Evolutionary conservation across 768 basidiomycete genomes (phyloP), one percentile per base, ranked within the genome.

Genomic region (Suillus americanus): DNA sequence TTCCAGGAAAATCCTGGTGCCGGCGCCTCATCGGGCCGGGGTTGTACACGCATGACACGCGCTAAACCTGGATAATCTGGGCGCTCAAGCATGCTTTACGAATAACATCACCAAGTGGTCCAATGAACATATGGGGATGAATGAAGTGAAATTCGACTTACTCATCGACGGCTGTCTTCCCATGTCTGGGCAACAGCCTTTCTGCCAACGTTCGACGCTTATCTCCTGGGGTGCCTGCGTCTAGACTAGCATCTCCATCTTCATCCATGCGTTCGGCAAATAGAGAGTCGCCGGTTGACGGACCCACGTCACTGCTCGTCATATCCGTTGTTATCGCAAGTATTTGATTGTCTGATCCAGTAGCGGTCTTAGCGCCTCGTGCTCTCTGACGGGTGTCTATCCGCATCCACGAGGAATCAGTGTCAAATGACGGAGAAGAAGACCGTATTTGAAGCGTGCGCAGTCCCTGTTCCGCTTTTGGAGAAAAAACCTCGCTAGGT

Each of bases 91-190:
- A 89, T 87, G 72, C 91, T 92, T 71, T 18, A 61, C 37, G 63
- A 57, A 68, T 65, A 64, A 62, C 64, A 56, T 59, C 60, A 70
- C 41, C 41, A 62, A 18, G 57, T 46, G 25, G 45, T 20, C 46
- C 53, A 33, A 38, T 60, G 30, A 12, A 35, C 20, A 35, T 41
- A 48, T 13, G 45, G 30, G 38, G 41, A 20, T 51, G 41, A 51
- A 43, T 12, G 37, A 18, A 20, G 23, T 54, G 48, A 40, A 37
- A 41, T n/a, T 67, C 1, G 9, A 30, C 86, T 64, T 72, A 90
- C 92, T 89, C 90, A 60, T 91, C 90, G 33, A 90, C 85, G 16
- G 78, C 83, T 3, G 90, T 90, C 71, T 86, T 86, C 62, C 81
- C 78, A 23, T 88, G 81, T 68, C 86, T 89, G 16, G 89, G 86